Evolutionary conservation across 2,329 filamentous ascomycete genomes (phyloP).

Genomic region (Septoria linicola): DNA sequence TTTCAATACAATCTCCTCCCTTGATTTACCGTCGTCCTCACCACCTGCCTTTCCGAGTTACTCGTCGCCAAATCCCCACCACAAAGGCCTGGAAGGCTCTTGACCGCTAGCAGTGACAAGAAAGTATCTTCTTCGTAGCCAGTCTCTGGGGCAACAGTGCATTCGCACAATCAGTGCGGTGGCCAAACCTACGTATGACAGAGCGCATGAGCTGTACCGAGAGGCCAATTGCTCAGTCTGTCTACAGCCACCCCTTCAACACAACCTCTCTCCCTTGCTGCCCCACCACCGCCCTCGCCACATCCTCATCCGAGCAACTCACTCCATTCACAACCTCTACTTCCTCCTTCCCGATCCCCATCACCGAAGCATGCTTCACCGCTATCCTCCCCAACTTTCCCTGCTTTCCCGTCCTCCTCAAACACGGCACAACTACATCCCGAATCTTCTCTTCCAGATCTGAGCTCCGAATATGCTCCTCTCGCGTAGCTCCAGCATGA

Average conservation of each 20-base stretch:
- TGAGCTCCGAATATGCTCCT: conserved; percentile 10
- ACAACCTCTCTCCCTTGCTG: conserved; percentile 14
- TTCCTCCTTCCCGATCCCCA: background rate
- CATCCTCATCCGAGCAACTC: conserved; percentile 4
- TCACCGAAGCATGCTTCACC: background rate
- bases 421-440: conserved; percentile 5
- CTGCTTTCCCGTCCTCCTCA: conserved; percentile 4
- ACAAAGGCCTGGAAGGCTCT: no score
- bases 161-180: no score
- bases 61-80: no score
- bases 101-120: no score
- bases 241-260: conserved; percentile 12
- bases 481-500: background rate
- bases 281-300: conserved; percentile 3
- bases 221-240: no score
- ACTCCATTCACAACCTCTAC: conserved; percentile 11
- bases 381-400: conserved; percentile 8
- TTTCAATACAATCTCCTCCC: no score
- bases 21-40: no score
- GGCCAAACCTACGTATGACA: no score
- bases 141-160: no score
- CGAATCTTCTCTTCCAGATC: conserved; percentile 9
- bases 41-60: no score
- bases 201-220: no score
- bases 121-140: no score